Evolutionary conservation across 306 rosid genomes (phyloP).

Genomic region (Begonia peltatifolia): DNA sequence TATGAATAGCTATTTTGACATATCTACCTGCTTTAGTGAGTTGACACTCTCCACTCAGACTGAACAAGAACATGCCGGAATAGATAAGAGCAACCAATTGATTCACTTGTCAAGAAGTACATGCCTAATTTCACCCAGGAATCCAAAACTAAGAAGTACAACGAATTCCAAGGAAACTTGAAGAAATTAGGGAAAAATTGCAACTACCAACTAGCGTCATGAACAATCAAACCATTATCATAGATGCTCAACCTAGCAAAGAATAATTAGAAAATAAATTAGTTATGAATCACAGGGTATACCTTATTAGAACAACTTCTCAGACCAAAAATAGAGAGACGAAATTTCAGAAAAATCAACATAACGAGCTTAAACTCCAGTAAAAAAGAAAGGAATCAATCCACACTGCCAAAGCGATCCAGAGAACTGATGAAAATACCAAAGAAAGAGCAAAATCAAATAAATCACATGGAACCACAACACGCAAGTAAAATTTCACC

Average conservation of each 20-base stretch:
- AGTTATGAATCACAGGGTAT: background rate
- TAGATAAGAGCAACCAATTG: too few species aligned
- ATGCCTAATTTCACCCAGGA: too few species aligned
- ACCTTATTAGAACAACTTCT: background rate
- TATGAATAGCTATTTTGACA: too few species aligned
- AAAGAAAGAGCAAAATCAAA: background rate
- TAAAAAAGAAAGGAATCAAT: background rate
- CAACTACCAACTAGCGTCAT: too few species aligned
- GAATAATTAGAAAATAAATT: background rate
- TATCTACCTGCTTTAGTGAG: too few species aligned
- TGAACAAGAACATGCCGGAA: too few species aligned
- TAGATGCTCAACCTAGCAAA: background rate
- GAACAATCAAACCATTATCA: too few species aligned
- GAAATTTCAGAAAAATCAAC: background rate
- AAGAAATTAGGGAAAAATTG: too few species aligned
- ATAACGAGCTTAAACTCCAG: background rate
- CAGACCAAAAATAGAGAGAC: background rate
- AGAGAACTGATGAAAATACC: background rate
- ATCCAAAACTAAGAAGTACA: too few species aligned
- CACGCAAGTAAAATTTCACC: background rate
- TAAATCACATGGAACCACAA: background rate
- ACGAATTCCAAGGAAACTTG: too few species aligned
- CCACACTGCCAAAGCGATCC: background rate
- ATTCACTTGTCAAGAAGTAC: too few species aligned
- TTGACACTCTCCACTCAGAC: too few species aligned